Evolutionary conservation across 2,329 filamentous ascomycete genomes (phyloP), one percentile per base, ranked within the genome.

Genomic region (Cercospora sp.): DNA sequence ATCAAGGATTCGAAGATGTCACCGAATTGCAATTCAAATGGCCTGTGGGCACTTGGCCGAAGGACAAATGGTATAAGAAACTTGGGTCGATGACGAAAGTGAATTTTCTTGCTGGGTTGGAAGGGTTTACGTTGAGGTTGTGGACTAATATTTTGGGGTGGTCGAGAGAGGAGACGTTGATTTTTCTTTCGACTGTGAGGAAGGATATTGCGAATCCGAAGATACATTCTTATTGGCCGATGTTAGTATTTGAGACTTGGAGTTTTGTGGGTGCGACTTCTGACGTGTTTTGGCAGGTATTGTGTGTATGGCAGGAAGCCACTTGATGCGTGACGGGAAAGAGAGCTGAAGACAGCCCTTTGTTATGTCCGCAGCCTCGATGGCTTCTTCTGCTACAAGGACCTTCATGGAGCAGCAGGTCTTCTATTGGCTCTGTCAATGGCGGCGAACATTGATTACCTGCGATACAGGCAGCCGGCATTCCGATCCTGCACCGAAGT

Each of bases 31-130:
- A 69, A 9, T 57, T 73, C 13, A 74, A 73, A 48, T 53, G 69
- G 61, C 73, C 73, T 3, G 64, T 63, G 5, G 66, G 64, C 9
- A 69, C 67, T 20, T 74, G 73, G 73, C 71, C 73, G 5, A 74
- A 70, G 60, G 70, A 74, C 36, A 66, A 62, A n/a, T 63, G 61
- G 42, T 67, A 67, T 62, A 74, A 74, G 61, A 67, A 73, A 57
- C 65, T 70, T 12, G 72, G 72, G 1, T 39, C 36, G 60, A 64
- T 63, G 61, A 69, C 62, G 10, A 67, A 60, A 57, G 55, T 63
- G 28, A 74, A 71, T 45, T 69, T 72, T 20, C 71, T 74, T 28
- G 75, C 79, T 10, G 81, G 81, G 9, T 71, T 83, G n/a, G 80
- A 82, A 67, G 81, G 77, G 1, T 82, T 67, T 20, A 64, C 65